These are phyloP conservation scores for Stachybotrys echinatus DNA, from an alignment of 2,329 filamentous ascomycete genomes.

Conservation along the genomic window DNA sequence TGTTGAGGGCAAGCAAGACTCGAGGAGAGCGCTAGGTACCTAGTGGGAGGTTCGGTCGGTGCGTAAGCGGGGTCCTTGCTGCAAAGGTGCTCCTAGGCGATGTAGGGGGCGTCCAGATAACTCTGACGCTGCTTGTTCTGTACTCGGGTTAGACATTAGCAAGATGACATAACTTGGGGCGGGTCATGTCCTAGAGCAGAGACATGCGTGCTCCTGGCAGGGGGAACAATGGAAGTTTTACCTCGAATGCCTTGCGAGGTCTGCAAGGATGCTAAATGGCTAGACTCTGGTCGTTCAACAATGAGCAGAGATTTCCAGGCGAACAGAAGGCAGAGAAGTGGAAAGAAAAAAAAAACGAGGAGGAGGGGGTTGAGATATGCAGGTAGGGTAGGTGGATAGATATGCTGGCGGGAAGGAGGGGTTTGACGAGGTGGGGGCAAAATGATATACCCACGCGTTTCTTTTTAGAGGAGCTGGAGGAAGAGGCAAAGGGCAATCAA, in stretches of 20 bases:
- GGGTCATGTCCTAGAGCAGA: too few species aligned
- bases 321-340: background rate
- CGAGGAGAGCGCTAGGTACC: background rate
- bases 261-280: background rate
- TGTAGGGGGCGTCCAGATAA: too few species aligned
- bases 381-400: background rate
- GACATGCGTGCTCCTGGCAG: background rate
- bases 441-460: background rate
- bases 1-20: background rate
- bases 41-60: background rate
- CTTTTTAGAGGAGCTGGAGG: background rate
- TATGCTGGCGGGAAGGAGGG: background rate
- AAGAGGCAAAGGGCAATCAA: background rate
- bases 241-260: background rate
- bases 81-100: background rate
- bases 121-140: background rate
- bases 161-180: too few species aligned
- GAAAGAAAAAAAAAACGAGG: background rate
- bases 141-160: background rate
- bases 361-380: background rate
- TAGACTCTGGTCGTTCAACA: background rate
- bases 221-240: background rate
- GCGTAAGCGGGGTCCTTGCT: background rate
- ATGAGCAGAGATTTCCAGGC: background rate
- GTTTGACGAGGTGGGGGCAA: background rate